phyloP scores from a whole-genome alignment of 2,329 filamentous ascomycete species.

The Botrytis paeoniae region DNA sequence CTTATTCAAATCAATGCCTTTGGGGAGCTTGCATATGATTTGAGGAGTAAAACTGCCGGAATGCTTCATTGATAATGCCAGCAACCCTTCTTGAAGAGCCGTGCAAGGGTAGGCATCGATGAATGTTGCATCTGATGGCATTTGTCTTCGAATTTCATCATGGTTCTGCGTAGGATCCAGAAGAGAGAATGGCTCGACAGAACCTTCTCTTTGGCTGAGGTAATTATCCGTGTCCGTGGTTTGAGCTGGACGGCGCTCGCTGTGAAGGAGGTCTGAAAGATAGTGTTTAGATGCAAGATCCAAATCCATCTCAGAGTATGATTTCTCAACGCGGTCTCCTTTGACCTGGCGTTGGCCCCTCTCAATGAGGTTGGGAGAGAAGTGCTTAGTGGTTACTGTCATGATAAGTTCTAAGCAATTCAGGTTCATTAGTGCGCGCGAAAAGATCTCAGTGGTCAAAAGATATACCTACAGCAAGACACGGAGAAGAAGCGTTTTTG shows the following conservation, averaged over 20 bases:
- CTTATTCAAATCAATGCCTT: conserved; percentile 23
- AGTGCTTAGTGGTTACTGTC: neutral
- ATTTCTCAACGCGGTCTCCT: neutral
- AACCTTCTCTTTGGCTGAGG: neutral
- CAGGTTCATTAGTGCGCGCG: neutral
- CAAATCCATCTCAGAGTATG: neutral
- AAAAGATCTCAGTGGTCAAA: neutral
- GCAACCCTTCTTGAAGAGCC: conserved; percentile 40
- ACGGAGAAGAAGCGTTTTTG: neutral
- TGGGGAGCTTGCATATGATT: conserved; percentile 26
- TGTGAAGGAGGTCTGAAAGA: neutral
- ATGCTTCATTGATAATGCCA: conserved; percentile 38
- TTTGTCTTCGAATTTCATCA: conserved; percentile 12
- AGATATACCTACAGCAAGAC: neutral
- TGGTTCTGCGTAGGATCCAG: neutral
- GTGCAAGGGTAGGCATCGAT: conserved; percentile 41
- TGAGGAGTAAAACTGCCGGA: conserved; percentile 39
- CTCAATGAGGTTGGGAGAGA: neutral
- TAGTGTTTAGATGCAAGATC: conserved; percentile 7
- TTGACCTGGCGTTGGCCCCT: neutral
- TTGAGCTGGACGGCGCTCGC: neutral
- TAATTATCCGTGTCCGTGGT: neutral
- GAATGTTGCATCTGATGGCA: neutral
- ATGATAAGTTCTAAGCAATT: neutral
- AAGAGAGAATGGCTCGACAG: conserved; percentile 9